A percentile compares a stretch with the other conserved stretches of the same genome.
Conservation (phyloP, 768 basidiomycete genomes). For the Pleurotus cornucopiae region DNA sequence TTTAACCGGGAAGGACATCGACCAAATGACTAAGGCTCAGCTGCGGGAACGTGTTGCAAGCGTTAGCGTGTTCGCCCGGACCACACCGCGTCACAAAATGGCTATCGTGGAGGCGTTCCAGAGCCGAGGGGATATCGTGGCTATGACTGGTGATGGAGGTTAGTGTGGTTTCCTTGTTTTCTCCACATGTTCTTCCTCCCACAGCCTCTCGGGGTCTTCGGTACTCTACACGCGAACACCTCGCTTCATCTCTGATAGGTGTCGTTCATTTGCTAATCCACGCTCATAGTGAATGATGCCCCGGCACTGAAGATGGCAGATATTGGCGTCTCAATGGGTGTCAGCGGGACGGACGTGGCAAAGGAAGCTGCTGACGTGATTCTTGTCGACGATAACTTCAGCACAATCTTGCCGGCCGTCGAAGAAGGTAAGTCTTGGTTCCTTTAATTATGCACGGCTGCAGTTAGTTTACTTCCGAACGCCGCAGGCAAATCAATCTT, state of each 20-base stretch:
- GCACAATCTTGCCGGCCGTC: constrained; percentile 88
- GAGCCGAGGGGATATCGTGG: constrained; percentile 82
- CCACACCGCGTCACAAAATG: constrained; percentile 98
- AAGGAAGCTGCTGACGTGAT: constrained; percentile 98
- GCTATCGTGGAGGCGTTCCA: constrained; percentile 94
- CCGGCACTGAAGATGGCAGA: constrained; percentile 98
- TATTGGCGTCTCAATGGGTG: constrained; percentile 97
- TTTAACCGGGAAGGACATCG: constrained; percentile 81
- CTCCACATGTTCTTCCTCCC: not conserved
- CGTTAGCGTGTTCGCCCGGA: constrained; percentile 89
- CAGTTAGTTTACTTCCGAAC: constrained; percentile 12
- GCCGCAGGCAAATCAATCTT: constrained; percentile 88
- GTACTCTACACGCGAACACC: not conserved
- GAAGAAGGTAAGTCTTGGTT: constrained; percentile 66
- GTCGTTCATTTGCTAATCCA: not conserved
- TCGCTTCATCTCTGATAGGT: not conserved
- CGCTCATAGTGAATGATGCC: constrained; percentile 78
- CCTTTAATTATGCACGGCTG: not conserved
- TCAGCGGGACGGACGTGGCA: constrained; percentile 97
- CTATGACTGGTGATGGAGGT: constrained; percentile 98
- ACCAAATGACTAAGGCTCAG: constrained; percentile 77
- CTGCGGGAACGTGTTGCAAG: constrained; percentile 76
- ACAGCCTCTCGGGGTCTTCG: not conserved
- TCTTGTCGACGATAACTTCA: constrained; percentile 96
- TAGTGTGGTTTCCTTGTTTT: constrained; percentile 18